A percentile compares a stretch with the other conserved stretches of the same genome.
These are phyloP conservation scores for Hypomyces perniciosus DNA, from an alignment of 2,329 filamentous ascomycete species.

Conservation along the genomic window DNA sequence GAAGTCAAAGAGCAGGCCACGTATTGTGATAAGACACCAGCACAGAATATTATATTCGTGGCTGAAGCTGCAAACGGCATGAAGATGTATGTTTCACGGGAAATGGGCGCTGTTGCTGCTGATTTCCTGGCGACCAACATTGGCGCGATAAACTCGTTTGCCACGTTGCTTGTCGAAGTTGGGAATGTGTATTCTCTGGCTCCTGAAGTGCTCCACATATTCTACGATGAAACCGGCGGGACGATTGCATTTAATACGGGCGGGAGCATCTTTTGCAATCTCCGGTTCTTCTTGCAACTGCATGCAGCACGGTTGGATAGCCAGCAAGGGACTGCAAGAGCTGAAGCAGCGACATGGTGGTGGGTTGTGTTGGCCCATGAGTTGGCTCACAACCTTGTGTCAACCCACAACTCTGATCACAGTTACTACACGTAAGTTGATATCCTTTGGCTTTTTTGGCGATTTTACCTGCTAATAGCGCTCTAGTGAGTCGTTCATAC, in stretches of 20 bases:
- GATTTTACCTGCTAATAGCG: not conserved
- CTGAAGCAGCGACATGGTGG: slow-evolving; percentile 79
- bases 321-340: slow-evolving; percentile 40
- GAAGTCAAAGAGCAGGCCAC: slow-evolving; percentile 74
- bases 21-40: slow-evolving; percentile 76
- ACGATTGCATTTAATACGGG: slow-evolving; percentile 90
- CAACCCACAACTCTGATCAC: slow-evolving; percentile 69
- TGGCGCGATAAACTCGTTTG: slow-evolving; percentile 62
- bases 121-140: slow-evolving; percentile 57
- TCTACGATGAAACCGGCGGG: slow-evolving; percentile 70
- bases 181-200: slow-evolving; percentile 67
- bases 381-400: slow-evolving; percentile 86
- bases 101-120: slow-evolving; percentile 39
- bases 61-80: slow-evolving; percentile 66
- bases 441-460: not conserved
- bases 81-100: slow-evolving; percentile 64
- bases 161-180: slow-evolving; percentile 61
- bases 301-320: slow-evolving; percentile 51
- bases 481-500: slow-evolving; percentile 65
- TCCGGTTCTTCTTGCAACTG: slow-evolving; percentile 76
- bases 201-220: slow-evolving; percentile 70
- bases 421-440: slow-evolving; percentile 68
- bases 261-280: slow-evolving; percentile 89
- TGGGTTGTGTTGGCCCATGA: slow-evolving; percentile 96
- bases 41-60: slow-evolving; percentile 65